Evolutionary conservation across 1,139 yeast genomes (phyloP).

Genomic region (Entelexis sorbosivorans): DNA sequence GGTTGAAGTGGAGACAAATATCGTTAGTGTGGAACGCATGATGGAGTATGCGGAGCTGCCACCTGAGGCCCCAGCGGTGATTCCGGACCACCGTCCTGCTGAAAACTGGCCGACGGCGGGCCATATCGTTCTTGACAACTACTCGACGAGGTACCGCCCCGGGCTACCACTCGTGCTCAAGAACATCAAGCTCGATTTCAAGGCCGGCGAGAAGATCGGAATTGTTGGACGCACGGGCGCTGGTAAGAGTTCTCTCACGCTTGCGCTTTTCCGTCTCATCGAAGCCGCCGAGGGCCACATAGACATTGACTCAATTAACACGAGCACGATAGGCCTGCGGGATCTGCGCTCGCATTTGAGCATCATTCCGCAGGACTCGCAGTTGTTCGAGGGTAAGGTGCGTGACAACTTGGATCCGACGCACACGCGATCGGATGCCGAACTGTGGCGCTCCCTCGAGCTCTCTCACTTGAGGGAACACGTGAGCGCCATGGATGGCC

Average conservation of each 20-base stretch:
- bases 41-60: slow-evolving; percentile 67
- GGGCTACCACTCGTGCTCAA: slow-evolving; percentile 74
- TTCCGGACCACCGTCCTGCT: slow-evolving; percentile 61
- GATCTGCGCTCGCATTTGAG: slow-evolving; percentile 79
- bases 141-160: slow-evolving; percentile 75
- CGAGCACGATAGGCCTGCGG: slow-evolving; percentile 59
- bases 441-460: slow-evolving; percentile 77
- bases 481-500: slow-evolving; percentile 51
- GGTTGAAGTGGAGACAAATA: slow-evolving; percentile 92
- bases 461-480: slow-evolving; percentile 75
- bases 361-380: slow-evolving; percentile 95
- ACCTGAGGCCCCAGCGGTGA: slow-evolving; percentile 72
- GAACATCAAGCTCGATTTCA: slow-evolving; percentile 53
- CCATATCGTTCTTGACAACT: slow-evolving; percentile 55
- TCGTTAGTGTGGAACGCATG: slow-evolving; percentile 92
- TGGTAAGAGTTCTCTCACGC: slow-evolving; percentile 83
- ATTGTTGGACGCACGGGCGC: slow-evolving; percentile 92
- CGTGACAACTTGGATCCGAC: slow-evolving; percentile 87
- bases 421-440: slow-evolving; percentile 53
- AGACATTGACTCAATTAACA: slow-evolving; percentile 59
- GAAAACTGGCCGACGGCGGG: slow-evolving; percentile 72
- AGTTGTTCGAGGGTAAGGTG: slow-evolving; percentile 84
- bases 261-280: slow-evolving; percentile 81
- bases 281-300: slow-evolving; percentile 70
- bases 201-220: slow-evolving; percentile 78